phyloP scores from a whole-genome alignment of 371 early-diverging fungal species.

The Mucor saturninus region DNA sequence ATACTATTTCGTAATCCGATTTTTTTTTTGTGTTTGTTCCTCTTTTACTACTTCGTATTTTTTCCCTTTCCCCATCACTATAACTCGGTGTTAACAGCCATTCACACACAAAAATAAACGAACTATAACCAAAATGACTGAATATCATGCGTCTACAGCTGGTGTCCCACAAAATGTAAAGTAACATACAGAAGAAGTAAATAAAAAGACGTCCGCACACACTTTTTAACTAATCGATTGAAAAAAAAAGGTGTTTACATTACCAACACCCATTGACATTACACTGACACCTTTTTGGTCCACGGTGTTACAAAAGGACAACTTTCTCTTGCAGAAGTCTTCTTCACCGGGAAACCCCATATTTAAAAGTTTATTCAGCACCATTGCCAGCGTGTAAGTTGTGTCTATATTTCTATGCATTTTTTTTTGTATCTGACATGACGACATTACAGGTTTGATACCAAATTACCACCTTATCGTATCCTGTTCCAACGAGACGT shows the following conservation, averaged over 20 bases:
- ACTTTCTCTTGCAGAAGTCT: constrained; percentile 74
- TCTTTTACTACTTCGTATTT: neutral
- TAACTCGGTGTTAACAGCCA: no score
- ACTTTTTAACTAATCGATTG: neutral
- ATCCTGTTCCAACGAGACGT: constrained; percentile 78
- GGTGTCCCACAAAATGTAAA: constrained; percentile 30
- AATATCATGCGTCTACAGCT: constrained; percentile 12
- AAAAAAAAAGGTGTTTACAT: constrained; percentile 30
- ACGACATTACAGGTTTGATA: constrained; percentile 69
- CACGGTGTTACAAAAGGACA: constrained; percentile 56
- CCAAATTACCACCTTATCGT: constrained; percentile 91
- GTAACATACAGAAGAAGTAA: neutral
- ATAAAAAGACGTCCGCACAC: neutral
- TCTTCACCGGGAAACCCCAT: constrained; percentile 49
- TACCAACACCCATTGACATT: constrained; percentile 39
- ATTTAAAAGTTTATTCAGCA: constrained; percentile 66
- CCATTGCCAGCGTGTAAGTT: constrained; percentile 77
- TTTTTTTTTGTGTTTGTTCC: no score
- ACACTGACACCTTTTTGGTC: constrained; percentile 58
- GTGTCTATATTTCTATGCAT: neutral
- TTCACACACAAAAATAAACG: neutral
- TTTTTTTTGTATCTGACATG: neutral
- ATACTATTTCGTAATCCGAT: no score
- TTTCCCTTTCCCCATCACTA: neutral
- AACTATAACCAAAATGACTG: constrained; percentile 7